Evolutionary conservation across 2,329 filamentous ascomycete species (phyloP), one percentile per base, ranked within the genome.

Genomic region (Pestalotiopsis sp.): DNA sequence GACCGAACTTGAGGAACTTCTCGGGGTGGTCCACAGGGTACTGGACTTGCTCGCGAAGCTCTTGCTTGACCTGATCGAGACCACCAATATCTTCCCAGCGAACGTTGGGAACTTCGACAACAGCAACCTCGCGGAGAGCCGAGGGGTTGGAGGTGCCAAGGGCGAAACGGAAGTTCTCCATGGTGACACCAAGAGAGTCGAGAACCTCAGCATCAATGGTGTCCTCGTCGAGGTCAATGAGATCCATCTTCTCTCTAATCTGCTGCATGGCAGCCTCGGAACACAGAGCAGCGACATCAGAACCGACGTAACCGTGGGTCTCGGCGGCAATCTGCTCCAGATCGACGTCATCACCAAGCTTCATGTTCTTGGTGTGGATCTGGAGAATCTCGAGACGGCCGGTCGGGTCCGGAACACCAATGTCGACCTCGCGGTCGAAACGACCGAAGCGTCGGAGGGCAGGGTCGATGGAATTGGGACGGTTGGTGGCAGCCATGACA

Each of bases 311-410:
- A 85, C 96, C 96, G 86, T 99, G 96, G 61, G 96, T 99, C 87
- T 99, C 96, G 38, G 96, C 90, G 67, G 96, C 96, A 78, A 99
- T 98, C 78, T 94, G 92, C 86, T 98, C 95, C 59, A 99, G 90
- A 78, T 99, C 96, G 71, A 99, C 96, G 76, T 98, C 96, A 69
- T 98, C 96, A 70, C 84, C 94, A 71, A 99, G 90, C 88, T 99
- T 99, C 96, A 99, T 99, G 90, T 99, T 99, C 92, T 99, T 99
- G 83, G 96, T 99, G 89, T 99, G 96, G 75, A 99, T 99, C 83
- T 97, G 94, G 70, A 99, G 91, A 79, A 99, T 98, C 88, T 99
- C 96, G 49, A 99, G 92, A 89, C 96, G 96, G 72, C 96, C 96
- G 76, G 95, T 98, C 65, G 96, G 96, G 85, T 98, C 96, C 66